These are phyloP conservation scores for Cordyceps militaris DNA, from an alignment of 2,329 filamentous ascomycete genomes.

Conservation along the genomic window DNA sequence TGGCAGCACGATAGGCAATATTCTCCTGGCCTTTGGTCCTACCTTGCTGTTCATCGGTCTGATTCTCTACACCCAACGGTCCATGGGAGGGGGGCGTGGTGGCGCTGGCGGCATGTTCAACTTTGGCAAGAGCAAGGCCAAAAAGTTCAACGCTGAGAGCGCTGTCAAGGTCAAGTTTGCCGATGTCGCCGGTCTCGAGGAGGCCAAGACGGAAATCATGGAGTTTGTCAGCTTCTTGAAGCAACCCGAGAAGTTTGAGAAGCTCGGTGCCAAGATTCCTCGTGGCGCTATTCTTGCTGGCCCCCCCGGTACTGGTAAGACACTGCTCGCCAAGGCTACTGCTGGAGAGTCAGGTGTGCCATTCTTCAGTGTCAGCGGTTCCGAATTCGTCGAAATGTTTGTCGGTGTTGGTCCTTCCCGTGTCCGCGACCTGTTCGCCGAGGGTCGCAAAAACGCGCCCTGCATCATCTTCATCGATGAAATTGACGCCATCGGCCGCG, in stretches of 20 bases:
- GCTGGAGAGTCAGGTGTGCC: constrained; percentile 94
- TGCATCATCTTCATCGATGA: constrained; percentile 99
- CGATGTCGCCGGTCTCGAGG: constrained; percentile 96
- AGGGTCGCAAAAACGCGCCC: constrained; percentile 88
- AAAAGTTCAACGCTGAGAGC: constrained; percentile 95
- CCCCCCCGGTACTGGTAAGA: constrained; percentile 98
- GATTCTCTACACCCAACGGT: constrained; percentile 70
- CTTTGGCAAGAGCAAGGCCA: constrained; percentile 91
- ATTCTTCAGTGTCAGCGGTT: constrained; percentile 97
- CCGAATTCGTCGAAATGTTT: constrained; percentile 99
- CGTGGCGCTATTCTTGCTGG: constrained; percentile 93
- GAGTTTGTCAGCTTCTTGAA: constrained; percentile 98
- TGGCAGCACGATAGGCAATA: constrained; percentile 63
- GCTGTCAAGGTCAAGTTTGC: constrained; percentile 95
- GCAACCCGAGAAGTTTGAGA: constrained; percentile 85
- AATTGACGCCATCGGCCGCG: constrained; percentile 94
- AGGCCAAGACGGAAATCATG: constrained; percentile 98
- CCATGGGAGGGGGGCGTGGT: constrained; percentile 62
- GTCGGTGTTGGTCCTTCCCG: constrained; percentile 95
- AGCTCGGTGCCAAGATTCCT: constrained; percentile 93
- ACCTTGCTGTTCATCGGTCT: constrained; percentile 80
- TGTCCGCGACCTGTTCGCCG: constrained; percentile 90
- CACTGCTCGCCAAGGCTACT: constrained; percentile 90
- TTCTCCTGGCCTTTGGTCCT: constrained; percentile 75
- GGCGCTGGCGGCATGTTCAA: constrained; percentile 77